Evolutionary conservation across 2,329 filamentous ascomycete species (phyloP), one percentile per base, ranked within the genome.

Genomic region (Scleromitrula shiraiana): DNA sequence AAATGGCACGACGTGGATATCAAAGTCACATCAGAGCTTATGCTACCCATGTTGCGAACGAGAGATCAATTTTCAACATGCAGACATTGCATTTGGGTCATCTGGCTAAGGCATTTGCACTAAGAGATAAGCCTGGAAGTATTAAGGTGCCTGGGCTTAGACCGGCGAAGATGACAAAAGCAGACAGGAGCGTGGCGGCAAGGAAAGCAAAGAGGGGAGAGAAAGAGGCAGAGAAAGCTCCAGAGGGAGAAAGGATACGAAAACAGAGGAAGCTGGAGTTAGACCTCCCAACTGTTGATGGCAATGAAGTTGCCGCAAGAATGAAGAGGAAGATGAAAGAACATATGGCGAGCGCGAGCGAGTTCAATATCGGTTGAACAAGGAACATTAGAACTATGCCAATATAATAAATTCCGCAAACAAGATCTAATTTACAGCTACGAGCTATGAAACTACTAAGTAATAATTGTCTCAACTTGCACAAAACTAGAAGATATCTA

Each of bases 11-110:
- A 17, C 81, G 87, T 56, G 93, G 84, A 0, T 98, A 87, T 70
- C 88, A 94, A 63, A 93, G 87, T 42, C 90, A 97, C 62, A 83
- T 98, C 46, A 78, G 93, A 46, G 93, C 93, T 1, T 98, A 98
- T 65, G 89, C 93, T 2, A 98, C 93, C 0, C 93, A 98, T 66
- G 79, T 91, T 23, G 83, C 86, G 24, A 82, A 83, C 36, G 93
- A 98, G 69, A 77, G 93, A 44, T 72, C 73, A 44, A 90, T 85
- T 64, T 98, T 98, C 65, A 87, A 97, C 65, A 94, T 96, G 67
- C 89, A 88, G 51, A 80, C 87, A 60, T 70, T 98, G 39, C 93
- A 98, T 65, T 70, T 97, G 7, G 93, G 93, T 3, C 93, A 98
- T 71, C 72, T 93, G 55, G 91, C 91, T 7, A 98, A 98, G 72